Evolutionary conservation across 179 eudicot species (phyloP), one percentile per base, ranked within the genome.

Genomic region (Beta macrorhiza): DNA sequence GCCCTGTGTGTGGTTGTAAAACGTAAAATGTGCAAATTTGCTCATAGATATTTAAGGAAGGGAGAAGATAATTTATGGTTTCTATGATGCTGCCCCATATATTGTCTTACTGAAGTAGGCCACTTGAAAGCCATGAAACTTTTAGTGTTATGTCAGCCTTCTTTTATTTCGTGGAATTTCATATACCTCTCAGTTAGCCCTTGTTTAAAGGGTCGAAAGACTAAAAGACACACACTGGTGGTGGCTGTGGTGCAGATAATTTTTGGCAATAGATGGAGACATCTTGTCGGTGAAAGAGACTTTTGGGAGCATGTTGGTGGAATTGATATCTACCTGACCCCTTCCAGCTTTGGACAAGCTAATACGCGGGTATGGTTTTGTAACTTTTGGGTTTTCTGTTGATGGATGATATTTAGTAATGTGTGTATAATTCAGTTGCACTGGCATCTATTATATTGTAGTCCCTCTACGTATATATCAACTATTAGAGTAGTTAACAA

Each of bases 221-320:
- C 4, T 75, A 67, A 61, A 76, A 20, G n/a, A 62, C n/a, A 59
- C 44, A 25, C 79, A n/a, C 32, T 61, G 44, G 19, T 79, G 58
- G 42, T 37, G 3, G 42, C 42, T 3, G 42, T 37, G 42, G 19
- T 87, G 86, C 92, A 96, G 99, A 85, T 94, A 83, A 96, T 96
- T 47, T 96, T 96, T 91, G 98, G 99, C 78, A 94, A 92, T 79
- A 89, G 98, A 83, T 96, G 99, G 99, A 91, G 97, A 85, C 97
- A 96, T 91, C 91, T 96, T 81, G 52, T 94, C 45, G 99, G 99
- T 75, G 97, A 96, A 87, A 87, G 89, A 86, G 99, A 96, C 85
- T 91, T 96, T 88, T 96, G 99, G 99, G 99, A 96, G 83, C 91
- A 89, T 86, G 92, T 91, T 84, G 99, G 99, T 81, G 98, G 98